Evolutionary conservation across 2,329 filamentous ascomycete genomes (phyloP).

Genomic region (Cercospora sp.): DNA sequence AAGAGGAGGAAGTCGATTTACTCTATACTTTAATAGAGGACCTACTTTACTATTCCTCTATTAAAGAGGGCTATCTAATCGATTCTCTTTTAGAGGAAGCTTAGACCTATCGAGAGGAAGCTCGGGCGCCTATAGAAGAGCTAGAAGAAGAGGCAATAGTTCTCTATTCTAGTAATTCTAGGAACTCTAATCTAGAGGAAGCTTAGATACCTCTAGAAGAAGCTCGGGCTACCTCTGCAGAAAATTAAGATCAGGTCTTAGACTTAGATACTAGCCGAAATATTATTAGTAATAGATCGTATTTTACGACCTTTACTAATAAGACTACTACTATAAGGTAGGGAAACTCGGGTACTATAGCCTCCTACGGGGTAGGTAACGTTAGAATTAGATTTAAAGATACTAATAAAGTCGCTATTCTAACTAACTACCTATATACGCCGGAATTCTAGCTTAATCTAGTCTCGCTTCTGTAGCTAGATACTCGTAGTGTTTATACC

Average conservation of each 20-base stretch:
- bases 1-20: not conserved
- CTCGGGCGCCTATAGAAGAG: no score
- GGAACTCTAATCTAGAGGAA: no score
- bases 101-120: no score
- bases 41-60: not conserved
- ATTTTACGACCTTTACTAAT: no score
- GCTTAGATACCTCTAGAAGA: no score
- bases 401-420: conserved; percentile 7
- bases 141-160: no score
- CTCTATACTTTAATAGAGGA: not conserved
- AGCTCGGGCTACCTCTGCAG: no score
- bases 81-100: not conserved
- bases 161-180: no score
- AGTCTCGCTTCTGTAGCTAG: conserved; percentile 11
- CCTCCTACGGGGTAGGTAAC: not conserved
- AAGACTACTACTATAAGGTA: not conserved
- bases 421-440: conserved; percentile 13
- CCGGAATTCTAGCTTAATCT: conserved; percentile 6
- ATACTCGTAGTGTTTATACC: not conserved
- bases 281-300: no score
- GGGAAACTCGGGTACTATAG: not conserved
- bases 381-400: conserved; percentile 1
- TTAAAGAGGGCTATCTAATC: not conserved
- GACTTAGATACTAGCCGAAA: no score
- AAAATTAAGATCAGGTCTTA: no score